A percentile compares a stretch with the other conserved stretches of the same genome.
Conservation (phyloP, 148 eudicot species). For the Camellia japonica region DNA sequence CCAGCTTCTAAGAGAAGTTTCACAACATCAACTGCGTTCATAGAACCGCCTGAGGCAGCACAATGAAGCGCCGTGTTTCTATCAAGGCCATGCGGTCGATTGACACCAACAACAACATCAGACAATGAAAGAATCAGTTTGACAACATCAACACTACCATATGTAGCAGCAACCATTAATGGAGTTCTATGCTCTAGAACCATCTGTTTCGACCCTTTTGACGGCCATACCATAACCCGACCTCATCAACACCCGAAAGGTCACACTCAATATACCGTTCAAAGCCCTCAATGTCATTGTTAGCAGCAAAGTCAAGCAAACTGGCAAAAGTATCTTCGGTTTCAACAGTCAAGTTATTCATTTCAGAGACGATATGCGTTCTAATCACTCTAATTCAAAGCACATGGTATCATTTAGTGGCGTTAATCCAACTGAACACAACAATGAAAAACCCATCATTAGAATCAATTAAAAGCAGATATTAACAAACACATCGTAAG, state of each 20-base stretch:
- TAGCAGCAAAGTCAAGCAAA: conserved; percentile 74
- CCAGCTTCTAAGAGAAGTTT: conserved; percentile 62
- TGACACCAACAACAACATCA: conserved; percentile 46
- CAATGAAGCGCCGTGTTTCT: conserved; percentile 75
- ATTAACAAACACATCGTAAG: background rate
- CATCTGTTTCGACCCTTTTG: conserved; percentile 62
- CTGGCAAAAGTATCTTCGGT: conserved; percentile 51
- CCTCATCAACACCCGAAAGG: conserved; percentile 48
- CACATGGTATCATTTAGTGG: conserved; percentile 19
- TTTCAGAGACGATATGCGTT: background rate
- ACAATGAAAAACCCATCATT: background rate
- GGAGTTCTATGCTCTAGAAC: conserved; percentile 64
- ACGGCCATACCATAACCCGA: conserved; percentile 71
- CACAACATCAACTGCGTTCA: conserved; percentile 46
- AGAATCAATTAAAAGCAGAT: background rate
- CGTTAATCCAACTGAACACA: conserved; percentile 15
- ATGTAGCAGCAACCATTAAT: conserved; percentile 71
- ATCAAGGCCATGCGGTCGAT: conserved; percentile 52
- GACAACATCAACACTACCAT: conserved; percentile 62
- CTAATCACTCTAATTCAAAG: conserved; percentile 13
- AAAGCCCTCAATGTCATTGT: conserved; percentile 61
- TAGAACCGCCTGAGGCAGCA: conserved; percentile 80
- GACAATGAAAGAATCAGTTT: conserved; percentile 57
- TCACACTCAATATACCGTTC: conserved; percentile 36
- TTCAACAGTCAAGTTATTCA: conserved; percentile 51